These are phyloP conservation scores for Tardiomyces digboiensis DNA, from an alignment of 1,139 yeast genomes.

Conservation along the genomic window DNA sequence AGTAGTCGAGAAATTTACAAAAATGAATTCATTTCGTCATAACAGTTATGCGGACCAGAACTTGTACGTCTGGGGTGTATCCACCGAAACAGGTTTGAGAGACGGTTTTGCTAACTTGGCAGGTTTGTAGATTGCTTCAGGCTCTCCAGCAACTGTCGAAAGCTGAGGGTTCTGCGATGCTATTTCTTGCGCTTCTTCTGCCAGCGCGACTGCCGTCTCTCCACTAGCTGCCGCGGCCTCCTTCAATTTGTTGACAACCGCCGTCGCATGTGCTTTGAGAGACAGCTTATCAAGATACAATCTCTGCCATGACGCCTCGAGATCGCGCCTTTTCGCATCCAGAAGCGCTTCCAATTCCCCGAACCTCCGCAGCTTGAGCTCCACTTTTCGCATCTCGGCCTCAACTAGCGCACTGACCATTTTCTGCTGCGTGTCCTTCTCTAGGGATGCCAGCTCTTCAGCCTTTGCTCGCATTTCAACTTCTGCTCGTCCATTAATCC, in stretches of 20 bases:
- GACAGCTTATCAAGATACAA: conserved; percentile 70
- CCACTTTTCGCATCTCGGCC: conserved; percentile 65
- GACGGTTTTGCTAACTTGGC: conserved; percentile 19
- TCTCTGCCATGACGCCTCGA: conserved; percentile 70
- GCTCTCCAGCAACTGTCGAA: conserved; percentile 24
- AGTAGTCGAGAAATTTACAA: not conserved
- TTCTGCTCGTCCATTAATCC: conserved; percentile 14
- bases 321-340: conserved; percentile 62
- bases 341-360: conserved; percentile 66
- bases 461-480: conserved; percentile 26
- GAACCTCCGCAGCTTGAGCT: conserved; percentile 59
- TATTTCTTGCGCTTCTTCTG: conserved; percentile 27
- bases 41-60: conserved; percentile 45
- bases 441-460: conserved; percentile 40
- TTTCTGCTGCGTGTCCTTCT: conserved; percentile 41
- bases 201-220: conserved; percentile 27
- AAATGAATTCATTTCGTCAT: not conserved
- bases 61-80: conserved; percentile 76
- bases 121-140: conserved; percentile 17
- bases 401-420: conserved; percentile 54
- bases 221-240: conserved; percentile 34
- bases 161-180: conserved; percentile 31
- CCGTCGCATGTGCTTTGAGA: conserved; percentile 54
- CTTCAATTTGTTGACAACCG: conserved; percentile 42
- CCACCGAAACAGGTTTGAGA: conserved; percentile 58